These are phyloP conservation scores for Corynascus novoguineensis DNA, from an alignment of 495 filamentous ascomycete genomes.

Conservation along the genomic window DNA sequence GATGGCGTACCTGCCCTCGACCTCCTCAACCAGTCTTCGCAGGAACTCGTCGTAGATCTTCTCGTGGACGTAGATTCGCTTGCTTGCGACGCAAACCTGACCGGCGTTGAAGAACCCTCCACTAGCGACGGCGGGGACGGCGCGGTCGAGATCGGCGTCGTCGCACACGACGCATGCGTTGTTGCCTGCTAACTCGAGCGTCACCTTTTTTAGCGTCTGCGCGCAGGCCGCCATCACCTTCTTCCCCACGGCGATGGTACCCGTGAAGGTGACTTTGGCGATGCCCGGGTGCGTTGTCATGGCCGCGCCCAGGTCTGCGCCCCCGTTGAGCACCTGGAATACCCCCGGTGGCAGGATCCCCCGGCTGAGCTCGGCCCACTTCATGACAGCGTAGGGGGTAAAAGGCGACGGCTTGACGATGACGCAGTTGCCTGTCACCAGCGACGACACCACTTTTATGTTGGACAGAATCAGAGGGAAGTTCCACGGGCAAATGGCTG, in stretches of 20 bases:
- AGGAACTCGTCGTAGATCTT: slow-evolving; percentile 60
- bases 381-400: slow-evolving; percentile 63
- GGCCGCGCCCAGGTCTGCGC: slow-evolving; percentile 56
- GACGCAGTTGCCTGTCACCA: slow-evolving; percentile 57
- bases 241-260: slow-evolving; percentile 59
- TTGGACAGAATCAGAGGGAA: slow-evolving; percentile 53
- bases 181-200: slow-evolving; percentile 58
- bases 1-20: slow-evolving; percentile 44
- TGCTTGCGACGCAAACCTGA: slow-evolving; percentile 50
- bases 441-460: slow-evolving; percentile 51
- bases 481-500: slow-evolving; percentile 59
- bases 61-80: slow-evolving; percentile 66
- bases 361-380: slow-evolving; percentile 56
- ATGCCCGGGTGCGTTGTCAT: slow-evolving; percentile 55
- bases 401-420: slow-evolving; percentile 61
- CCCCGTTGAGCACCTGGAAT: slow-evolving; percentile 61
- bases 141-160: slow-evolving; percentile 59
- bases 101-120: slow-evolving; percentile 58
- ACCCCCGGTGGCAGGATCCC: slow-evolving; percentile 60
- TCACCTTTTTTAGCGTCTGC: slow-evolving; percentile 54
- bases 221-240: slow-evolving; percentile 56
- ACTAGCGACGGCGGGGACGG: slow-evolving; percentile 46
- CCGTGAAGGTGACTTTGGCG: slow-evolving; percentile 66
- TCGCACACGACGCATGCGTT: slow-evolving; percentile 60
- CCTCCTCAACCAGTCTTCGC: slow-evolving; percentile 48